Base-by-base conservation (phyloP, 202 grass and related monocot species). In the Carex arenaria region DNA sequence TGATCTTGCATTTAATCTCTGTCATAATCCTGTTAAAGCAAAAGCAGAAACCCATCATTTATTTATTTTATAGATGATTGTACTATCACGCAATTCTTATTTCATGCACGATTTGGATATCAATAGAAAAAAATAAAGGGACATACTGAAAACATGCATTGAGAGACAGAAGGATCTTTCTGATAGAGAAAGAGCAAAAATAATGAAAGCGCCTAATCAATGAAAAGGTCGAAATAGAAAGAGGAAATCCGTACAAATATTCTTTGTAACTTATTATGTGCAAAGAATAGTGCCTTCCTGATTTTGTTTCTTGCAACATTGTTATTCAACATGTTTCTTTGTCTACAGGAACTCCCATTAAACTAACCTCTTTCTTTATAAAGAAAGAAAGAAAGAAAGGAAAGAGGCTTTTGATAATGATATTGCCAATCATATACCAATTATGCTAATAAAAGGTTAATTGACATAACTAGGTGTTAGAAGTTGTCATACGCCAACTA, bases 401-500 rank as follows among this genome's bases (percentile, higher is more conserved):
- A 78, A 60, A 57, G 54, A 10, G 31, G 74, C 53, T 78, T 78
- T 78, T 78, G 72, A 57, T 78, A 15, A 78, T 78, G 74, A 78
- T 78, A 78, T 78, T 38, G 53, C 74, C 74, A 78, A 78, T 78
- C 74, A 78, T 78, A 78, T 38, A 78, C 53, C 74, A 40, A 57
- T 20, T 78, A 78, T 78, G 74, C 10, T 60, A n/a, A 60, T 78
- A 59, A 78, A 78, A 60, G 28, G 18, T 72, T 38, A 59, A 59
- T 60, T 60, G 74, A 60, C 49, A 60, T 59, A 78, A 60, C 52
- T 78, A 59, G 52, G 72, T 32, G n/a, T 2, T 15, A 76, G 26
- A 74, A 74, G 18, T 56, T 31, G 26, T 59, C 73, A 77, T 34
- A 77, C 15, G 52, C 15, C 55, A 3, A 12, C 45, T 75, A 18